phyloP scores from a whole-genome alignment of 345 rosid species.

The Eucalyptus shirleyi region DNA sequence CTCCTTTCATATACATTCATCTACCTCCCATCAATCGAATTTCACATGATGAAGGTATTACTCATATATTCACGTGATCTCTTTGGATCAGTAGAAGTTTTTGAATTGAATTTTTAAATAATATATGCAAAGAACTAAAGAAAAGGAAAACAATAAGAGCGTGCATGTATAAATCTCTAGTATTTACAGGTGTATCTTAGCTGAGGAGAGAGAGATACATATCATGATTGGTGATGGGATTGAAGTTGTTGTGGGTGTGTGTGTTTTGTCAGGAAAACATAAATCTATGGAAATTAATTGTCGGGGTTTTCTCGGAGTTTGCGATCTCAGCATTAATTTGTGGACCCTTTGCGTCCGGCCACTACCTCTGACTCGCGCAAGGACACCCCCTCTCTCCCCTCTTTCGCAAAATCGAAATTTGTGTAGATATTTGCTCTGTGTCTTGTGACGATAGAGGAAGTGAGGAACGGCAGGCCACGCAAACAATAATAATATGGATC shows the following conservation, averaged over 20 bases:
- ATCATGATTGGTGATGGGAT: not conserved
- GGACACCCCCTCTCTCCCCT: too few species aligned
- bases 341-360: not conserved
- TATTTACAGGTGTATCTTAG: not conserved
- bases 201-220: not conserved
- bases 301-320: not conserved
- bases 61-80: too few species aligned
- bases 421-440: not conserved
- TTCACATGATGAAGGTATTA: too few species aligned
- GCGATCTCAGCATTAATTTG: not conserved
- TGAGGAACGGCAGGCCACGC: too few species aligned
- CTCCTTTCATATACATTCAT: rapidly evolving
- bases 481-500: not conserved
- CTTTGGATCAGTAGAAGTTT: rapidly evolving
- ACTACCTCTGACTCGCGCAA: too few species aligned
- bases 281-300: not conserved
- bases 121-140: not conserved
- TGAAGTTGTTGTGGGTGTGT: not conserved
- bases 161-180: not conserved
- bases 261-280: not conserved
- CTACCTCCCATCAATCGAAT: too few species aligned
- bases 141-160: not conserved
- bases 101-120: not conserved
- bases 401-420: not conserved
- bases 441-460: not conserved